Evolutionary conservation across 257 asterid genomes (phyloP).

Genomic region (Lycium ferocissimum): DNA sequence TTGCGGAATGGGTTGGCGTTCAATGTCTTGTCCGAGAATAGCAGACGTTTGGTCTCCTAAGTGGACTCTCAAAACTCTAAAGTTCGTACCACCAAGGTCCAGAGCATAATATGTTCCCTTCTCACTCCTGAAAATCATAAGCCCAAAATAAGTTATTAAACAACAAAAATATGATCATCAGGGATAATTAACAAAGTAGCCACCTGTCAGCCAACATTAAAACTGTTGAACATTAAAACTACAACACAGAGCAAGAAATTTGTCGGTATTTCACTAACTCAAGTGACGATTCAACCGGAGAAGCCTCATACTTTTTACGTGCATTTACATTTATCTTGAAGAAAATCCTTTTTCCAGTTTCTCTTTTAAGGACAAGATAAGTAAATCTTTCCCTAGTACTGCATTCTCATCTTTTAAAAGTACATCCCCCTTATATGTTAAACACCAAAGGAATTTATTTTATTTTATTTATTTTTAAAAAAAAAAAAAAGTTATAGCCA

Average conservation of each 20-base stretch:
- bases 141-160: not conserved
- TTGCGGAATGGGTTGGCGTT: conserved; percentile 62
- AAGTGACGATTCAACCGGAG: not conserved
- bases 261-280: not conserved
- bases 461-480: no score
- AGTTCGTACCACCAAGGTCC: conserved; percentile 77
- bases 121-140: conserved; percentile 48
- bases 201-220: not conserved
- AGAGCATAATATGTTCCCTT: conserved; percentile 64
- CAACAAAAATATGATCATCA: not conserved
- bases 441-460: not conserved
- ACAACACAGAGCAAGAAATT: not conserved
- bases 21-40: conserved; percentile 51
- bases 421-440: not conserved
- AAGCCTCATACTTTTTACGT: not conserved
- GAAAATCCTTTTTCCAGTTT: not conserved
- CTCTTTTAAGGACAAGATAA: not conserved
- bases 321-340: not conserved
- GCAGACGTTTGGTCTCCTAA: conserved; percentile 68
- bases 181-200: not conserved
- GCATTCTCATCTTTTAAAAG: not conserved
- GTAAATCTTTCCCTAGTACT: not conserved
- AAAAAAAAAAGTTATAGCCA: not conserved
- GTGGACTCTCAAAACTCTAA: conserved; percentile 67
- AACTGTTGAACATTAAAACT: not conserved